These are phyloP conservation scores for Trametes pubescens DNA, from an alignment of 1,284 basidiomycete species.

Conservation along the genomic window DNA sequence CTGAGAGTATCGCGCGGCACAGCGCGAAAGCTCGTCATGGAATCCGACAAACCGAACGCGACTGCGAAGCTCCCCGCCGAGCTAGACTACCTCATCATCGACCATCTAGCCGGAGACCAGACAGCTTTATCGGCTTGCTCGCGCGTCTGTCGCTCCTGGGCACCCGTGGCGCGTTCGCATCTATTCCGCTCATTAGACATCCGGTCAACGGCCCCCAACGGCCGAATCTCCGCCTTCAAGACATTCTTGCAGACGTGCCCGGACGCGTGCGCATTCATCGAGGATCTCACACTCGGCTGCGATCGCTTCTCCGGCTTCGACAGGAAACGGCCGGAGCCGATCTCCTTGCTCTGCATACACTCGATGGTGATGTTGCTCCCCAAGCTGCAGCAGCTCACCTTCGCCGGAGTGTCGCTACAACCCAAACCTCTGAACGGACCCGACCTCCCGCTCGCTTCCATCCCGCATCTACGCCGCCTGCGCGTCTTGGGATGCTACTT, in stretches of 20 bases:
- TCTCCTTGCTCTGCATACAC: not conserved
- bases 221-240: not conserved
- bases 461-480: not conserved
- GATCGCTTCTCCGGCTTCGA: not conserved
- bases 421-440: not conserved
- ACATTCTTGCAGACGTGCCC: not conserved
- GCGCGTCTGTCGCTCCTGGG: conserved; percentile 16
- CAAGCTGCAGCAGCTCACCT: not conserved
- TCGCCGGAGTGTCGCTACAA: not conserved
- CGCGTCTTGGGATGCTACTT: not conserved
- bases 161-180: not conserved
- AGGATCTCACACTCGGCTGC: conserved; percentile 8
- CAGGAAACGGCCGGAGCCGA: not conserved
- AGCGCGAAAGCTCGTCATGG: not conserved
- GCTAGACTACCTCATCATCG: conserved; percentile 34
- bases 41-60: not conserved
- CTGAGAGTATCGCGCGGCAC: not conserved
- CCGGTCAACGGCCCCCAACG: not conserved
- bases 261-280: not conserved
- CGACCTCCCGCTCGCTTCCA: not conserved
- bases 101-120: conserved; percentile 34
- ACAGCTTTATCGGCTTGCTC: conserved; percentile 30
- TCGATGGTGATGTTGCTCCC: not conserved
- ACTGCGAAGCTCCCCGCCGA: conserved; percentile 25
- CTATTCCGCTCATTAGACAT: conserved; percentile 6